These are phyloP conservation scores for Claviceps fusiformis DNA, from an alignment of 2,329 filamentous ascomycete genomes.

Conservation along the genomic window DNA sequence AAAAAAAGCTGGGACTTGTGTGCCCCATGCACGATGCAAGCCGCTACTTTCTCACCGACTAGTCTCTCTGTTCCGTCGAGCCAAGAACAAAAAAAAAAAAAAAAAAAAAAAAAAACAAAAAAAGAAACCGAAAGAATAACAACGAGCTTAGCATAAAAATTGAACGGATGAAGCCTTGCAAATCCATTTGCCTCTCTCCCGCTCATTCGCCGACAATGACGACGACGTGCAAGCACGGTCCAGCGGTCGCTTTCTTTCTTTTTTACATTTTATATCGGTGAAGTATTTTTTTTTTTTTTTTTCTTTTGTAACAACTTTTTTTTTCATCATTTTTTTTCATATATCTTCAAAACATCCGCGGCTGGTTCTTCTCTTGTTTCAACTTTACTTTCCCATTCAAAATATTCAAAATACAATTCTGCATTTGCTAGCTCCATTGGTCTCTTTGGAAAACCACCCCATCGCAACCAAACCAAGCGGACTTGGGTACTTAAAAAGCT, in stretches of 20 bases:
- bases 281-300: slow-evolving; percentile 1
- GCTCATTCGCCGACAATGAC: not conserved
- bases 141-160: not conserved
- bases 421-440: not conserved
- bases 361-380: not conserved
- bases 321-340: not conserved
- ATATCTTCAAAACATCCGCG: not conserved
- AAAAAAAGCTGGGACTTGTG: not conserved
- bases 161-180: not conserved
- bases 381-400: too few relatives aligned
- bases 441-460: not conserved
- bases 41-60: slow-evolving; percentile 7
- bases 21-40: slow-evolving; percentile 5
- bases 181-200: not conserved
- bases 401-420: too few relatives aligned
- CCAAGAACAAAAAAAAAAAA: not conserved
- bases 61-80: not conserved
- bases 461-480: not conserved
- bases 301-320: not conserved
- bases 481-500: not conserved
- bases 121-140: not conserved
- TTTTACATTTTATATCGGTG: not conserved
- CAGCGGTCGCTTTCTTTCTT: not conserved
- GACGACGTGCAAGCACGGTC: not conserved
- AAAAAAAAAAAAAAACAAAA: not conserved